Base-by-base conservation (phyloP, 805 yeast genomes). In the Kuraishia cidri region DNA sequence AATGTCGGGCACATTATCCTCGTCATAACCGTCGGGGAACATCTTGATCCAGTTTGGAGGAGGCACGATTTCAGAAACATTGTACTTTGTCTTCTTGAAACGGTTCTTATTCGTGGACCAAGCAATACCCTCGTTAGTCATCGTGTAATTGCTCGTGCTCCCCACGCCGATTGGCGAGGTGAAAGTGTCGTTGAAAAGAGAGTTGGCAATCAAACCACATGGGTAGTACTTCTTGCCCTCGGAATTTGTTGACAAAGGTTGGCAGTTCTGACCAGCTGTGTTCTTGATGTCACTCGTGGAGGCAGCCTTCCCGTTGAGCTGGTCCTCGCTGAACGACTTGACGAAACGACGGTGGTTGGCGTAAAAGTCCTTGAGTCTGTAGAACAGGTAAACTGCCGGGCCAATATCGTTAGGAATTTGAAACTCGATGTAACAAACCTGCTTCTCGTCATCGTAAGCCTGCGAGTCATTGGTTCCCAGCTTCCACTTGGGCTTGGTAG, bases 321-420 rank as follows among this genome's bases (percentile, higher is more conserved):
- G 98, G 35, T 69, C 70, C 46, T 80, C 75, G 52, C 87, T 88
- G 54, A 70, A 82, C 7, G 94, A 81, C 44, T 75, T 76, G n/a
- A 87, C 97, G 51, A 82, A 92, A 44, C 94, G 81, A 41, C 98
- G 75, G 61, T 90, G 98, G 58, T 92, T 90, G 50, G 94, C 95
- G 56, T 68, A 85, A 55, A 90, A 92, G 53, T 83, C 81, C 30
- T 94, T 84, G 44, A 90, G 60, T 44, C 77, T 75, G 61, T 90
- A 90, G 58, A 81, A 92, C 40, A 86, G 50, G 51, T 67, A 87
- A 11, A 88, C 62, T 5, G 94, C 86, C 2, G 80, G 73, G 20
- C 78, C 72, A 52, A 90, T 63, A 32, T 77, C 77, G 36, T 69
- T 64, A 13, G 95, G 94, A 23, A 87, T 60, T 38, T 73, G 69